Conservation (phyloP, 192 early-diverging fungal genomes). For the Coemansia sp. region DNA sequence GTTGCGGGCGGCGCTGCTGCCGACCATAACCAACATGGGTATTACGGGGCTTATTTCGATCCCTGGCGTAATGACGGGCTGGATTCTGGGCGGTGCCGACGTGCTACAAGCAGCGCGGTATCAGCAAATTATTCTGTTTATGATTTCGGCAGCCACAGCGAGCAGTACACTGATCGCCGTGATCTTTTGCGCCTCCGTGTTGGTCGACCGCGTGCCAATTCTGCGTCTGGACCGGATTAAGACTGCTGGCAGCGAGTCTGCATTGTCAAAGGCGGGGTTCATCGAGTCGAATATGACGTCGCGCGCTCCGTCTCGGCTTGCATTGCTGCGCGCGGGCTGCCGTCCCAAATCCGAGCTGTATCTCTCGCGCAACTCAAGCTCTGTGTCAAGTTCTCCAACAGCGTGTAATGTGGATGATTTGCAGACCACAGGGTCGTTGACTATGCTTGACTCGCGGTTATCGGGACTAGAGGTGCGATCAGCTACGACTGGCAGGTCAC, state of each 20-base stretch:
- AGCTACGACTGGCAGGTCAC: too few species aligned
- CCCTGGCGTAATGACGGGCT: conserved; percentile 87
- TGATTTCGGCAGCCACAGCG: conserved; percentile 75
- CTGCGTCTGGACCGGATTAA: conserved; percentile 35
- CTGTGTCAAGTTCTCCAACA: conserved; percentile 2
- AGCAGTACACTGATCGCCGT: conserved; percentile 60
- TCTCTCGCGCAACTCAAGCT: conserved; percentile 15
- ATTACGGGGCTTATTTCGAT: conserved; percentile 86
- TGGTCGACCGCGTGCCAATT: conserved; percentile 33
- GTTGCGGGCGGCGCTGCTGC: conserved; percentile 72
- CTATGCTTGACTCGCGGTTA: too few species aligned
- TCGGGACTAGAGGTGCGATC: too few species aligned
- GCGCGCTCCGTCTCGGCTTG: conserved; percentile 9
- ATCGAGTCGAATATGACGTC: neutral
- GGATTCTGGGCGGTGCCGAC: conserved; percentile 79
- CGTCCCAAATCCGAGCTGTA: conserved; percentile 29
- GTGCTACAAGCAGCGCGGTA: conserved; percentile 78
- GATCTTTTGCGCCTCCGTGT: conserved; percentile 37
- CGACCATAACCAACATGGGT: conserved; percentile 76
- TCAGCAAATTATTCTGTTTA: conserved; percentile 84
- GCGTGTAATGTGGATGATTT: neutral
- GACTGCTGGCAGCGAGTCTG: neutral
- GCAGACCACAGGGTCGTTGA: too few species aligned
- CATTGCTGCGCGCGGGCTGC: conserved; percentile 15
- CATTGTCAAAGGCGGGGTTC: neutral